A percentile compares a stretch with the other conserved stretches of the same genome.
Evolutionary conservation across 805 yeast genomes (phyloP).

Genomic region (Pichia californica): DNA sequence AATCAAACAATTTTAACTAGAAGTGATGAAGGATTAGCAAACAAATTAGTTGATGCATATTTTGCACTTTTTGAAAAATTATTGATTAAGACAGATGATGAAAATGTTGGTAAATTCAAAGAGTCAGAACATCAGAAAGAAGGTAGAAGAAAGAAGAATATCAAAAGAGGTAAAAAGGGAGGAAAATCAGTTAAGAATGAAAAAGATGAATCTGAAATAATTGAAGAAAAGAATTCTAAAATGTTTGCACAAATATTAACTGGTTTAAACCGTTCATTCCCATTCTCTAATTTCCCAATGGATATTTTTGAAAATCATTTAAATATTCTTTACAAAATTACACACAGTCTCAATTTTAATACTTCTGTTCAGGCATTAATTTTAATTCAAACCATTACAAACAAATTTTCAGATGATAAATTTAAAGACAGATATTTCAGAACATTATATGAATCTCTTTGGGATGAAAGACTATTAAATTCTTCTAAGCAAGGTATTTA

Average conservation of each 20-base stretch:
- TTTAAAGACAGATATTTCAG: constrained; percentile 66
- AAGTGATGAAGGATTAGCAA: constrained; percentile 75
- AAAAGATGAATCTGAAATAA: constrained; percentile 56
- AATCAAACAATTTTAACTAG: constrained; percentile 88
- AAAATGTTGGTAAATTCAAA: constrained; percentile 32
- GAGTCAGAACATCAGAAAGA: constrained; percentile 47
- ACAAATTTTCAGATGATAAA: constrained; percentile 35
- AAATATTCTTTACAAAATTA: constrained; percentile 79
- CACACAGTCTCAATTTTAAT: constrained; percentile 90
- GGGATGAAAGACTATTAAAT: constrained; percentile 75
- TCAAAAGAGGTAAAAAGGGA: constrained; percentile 82
- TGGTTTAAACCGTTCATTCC: constrained; percentile 94
- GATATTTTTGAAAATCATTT: constrained; percentile 69
- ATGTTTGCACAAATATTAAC: constrained; percentile 86
- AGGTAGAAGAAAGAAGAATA: constrained; percentile 63
- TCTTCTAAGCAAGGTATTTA: constrained; percentile 93
- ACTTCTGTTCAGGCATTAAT: constrained; percentile 90
- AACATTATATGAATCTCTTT: constrained; percentile 81
- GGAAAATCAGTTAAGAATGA: constrained; percentile 68
- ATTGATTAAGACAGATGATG: constrained; percentile 58
- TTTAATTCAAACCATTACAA: constrained; percentile 73
- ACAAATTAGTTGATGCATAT: constrained; percentile 74
- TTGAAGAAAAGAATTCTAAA: constrained; percentile 77
- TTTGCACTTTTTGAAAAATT: constrained; percentile 81
- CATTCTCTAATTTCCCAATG: constrained; percentile 72